These are phyloP conservation scores for Licmophora abbreviata DNA, from an alignment of 108 stramenopile genomes.

Conservation along the genomic window DNA sequence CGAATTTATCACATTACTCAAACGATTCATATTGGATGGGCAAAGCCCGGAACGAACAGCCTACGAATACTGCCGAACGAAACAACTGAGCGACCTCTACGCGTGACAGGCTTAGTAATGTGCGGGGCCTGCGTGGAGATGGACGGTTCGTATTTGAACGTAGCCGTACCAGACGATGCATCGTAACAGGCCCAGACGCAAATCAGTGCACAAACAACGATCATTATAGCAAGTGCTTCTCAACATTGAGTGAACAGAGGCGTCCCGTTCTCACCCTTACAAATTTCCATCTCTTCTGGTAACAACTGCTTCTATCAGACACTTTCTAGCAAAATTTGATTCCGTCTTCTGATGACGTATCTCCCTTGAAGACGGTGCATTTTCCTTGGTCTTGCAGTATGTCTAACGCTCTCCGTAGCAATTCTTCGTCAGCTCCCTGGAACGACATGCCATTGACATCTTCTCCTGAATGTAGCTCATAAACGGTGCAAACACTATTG, in stretches of 20 bases:
- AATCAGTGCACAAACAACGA: no score
- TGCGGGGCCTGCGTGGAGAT: conserved; percentile 8
- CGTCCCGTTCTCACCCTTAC: no score
- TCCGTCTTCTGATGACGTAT: conserved; percentile 78
- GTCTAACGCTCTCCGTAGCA: conserved; percentile 62
- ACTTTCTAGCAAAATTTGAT: conserved; percentile 88
- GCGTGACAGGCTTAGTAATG: conserved; percentile 11
- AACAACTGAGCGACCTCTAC: conserved; percentile 2
- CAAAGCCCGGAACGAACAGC: not conserved
- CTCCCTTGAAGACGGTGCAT: conserved; percentile 74
- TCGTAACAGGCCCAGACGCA: no score
- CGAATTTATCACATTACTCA: conserved; percentile 2
- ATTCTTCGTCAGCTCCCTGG: conserved; percentile 78
- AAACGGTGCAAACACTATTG: conserved; percentile 72
- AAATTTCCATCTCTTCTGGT: no score
- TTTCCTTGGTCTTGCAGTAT: conserved; percentile 78
- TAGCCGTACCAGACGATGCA: no score
- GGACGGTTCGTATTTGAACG: not conserved
- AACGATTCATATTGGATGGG: conserved; percentile 1
- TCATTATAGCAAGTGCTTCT: no score
- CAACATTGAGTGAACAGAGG: no score
- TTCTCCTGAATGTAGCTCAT: conserved; percentile 85
- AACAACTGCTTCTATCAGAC: no score
- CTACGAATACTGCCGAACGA: conserved; percentile 4
- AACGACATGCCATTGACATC: conserved; percentile 85